phyloP scores from a whole-genome alignment of 2,329 filamentous ascomycete species.

The Clonostachys solani region DNA sequence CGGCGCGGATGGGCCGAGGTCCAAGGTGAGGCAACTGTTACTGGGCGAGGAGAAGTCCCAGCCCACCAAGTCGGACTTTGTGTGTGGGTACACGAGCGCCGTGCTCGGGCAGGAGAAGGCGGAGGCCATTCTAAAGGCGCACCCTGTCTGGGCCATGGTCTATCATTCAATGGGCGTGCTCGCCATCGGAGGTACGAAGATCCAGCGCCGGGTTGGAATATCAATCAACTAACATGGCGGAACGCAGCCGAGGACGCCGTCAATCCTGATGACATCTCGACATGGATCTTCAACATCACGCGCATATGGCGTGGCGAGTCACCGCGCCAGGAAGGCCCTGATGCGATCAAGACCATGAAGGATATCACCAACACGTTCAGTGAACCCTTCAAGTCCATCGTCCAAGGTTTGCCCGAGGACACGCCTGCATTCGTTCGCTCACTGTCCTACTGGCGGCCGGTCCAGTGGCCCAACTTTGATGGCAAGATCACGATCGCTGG shows the following conservation, averaged over 20 bases:
- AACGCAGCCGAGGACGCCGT: slow-evolving; percentile 1
- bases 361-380: slow-evolving; percentile 1
- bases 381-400: slow-evolving; percentile 2
- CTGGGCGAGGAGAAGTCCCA: background rate
- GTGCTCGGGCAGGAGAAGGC: background rate
- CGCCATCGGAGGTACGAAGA: slow-evolving; percentile 1
- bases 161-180: slow-evolving; percentile 2
- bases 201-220: background rate
- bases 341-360: slow-evolving; percentile 1
- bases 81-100: slow-evolving; percentile 1
- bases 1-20: too few relatives aligned
- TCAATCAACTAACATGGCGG: background rate
- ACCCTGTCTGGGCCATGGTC: slow-evolving; percentile 3
- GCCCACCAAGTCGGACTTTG: background rate
- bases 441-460: background rate
- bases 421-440: background rate
- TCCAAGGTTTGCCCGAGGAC: background rate
- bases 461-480: slow-evolving; percentile 1
- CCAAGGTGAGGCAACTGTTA: background rate
- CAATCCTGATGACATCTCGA: slow-evolving; percentile 1
- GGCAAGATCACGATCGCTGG: slow-evolving; percentile 1
- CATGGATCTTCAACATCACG: slow-evolving; percentile 4
- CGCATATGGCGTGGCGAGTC: slow-evolving; percentile 5
- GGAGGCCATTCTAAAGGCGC: background rate
- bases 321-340: slow-evolving; percentile 1